Conservation (phyloP, 306 rosid species). For the Datisca glomerata region DNA sequence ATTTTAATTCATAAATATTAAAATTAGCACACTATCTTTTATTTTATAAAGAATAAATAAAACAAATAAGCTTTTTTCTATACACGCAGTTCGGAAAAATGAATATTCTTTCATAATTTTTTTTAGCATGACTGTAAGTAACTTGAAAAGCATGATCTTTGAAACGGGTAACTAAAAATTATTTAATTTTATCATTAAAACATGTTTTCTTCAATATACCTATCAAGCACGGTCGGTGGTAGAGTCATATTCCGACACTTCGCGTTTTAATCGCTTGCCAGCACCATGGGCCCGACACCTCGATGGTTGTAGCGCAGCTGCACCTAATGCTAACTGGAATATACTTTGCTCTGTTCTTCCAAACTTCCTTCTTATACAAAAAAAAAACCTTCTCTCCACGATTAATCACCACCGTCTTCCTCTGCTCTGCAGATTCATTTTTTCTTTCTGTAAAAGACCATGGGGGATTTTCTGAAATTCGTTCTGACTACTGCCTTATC, state of each 20-base stretch:
- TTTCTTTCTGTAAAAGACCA: slow-evolving; percentile 12
- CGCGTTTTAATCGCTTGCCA: slow-evolving; percentile 12
- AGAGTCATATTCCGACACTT: slow-evolving; percentile 27
- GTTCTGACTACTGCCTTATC: slow-evolving; percentile 26
- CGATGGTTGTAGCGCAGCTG: slow-evolving; percentile 3
- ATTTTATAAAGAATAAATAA: too few relatives aligned
- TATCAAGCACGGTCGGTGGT: slow-evolving; percentile 14
- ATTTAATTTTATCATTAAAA: too few relatives aligned
- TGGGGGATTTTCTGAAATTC: slow-evolving; percentile 43
- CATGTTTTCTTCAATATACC: too few relatives aligned
- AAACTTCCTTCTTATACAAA: slow-evolving; percentile 15
- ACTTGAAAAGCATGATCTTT: too few relatives aligned
- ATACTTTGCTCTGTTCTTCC: slow-evolving; percentile 43
- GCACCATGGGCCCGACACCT: slow-evolving; percentile 29
- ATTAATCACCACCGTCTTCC: slow-evolving; percentile 12
- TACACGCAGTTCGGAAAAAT: too few relatives aligned
- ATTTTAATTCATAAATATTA: too few relatives aligned
- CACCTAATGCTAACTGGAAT: slow-evolving; percentile 11
- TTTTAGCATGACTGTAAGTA: too few relatives aligned
- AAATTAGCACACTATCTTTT: too few relatives aligned
- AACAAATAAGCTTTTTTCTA: too few relatives aligned
- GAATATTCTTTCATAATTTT: too few relatives aligned
- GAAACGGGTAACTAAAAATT: too few relatives aligned
- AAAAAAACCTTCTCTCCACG: neutral
- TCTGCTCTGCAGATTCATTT: neutral